These are phyloP conservation scores for Apophysomyces variabilis DNA, from an alignment of 371 early-diverging fungal genomes.

Conservation along the genomic window DNA sequence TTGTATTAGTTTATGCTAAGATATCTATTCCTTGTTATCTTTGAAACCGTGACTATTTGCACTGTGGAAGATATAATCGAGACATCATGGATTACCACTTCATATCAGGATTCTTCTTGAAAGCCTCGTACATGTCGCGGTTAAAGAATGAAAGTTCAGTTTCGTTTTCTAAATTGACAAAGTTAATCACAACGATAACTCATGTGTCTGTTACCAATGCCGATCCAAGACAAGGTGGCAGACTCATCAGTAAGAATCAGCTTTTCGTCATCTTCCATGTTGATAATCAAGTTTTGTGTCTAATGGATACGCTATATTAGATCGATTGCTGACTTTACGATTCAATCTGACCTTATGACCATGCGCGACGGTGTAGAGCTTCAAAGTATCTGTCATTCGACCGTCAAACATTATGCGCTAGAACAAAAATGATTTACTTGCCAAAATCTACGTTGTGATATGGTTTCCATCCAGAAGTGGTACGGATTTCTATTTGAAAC, in stretches of 20 bases:
- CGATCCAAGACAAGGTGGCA: slow-evolving; percentile 62
- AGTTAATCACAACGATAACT: neutral
- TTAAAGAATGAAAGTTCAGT: slow-evolving; percentile 88
- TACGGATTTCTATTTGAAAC: slow-evolving; percentile 58
- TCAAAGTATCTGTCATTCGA: slow-evolving; percentile 71
- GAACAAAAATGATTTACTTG: slow-evolving; percentile 26
- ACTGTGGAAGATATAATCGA: neutral
- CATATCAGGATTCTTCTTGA: slow-evolving; percentile 79
- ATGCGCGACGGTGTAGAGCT: slow-evolving; percentile 85
- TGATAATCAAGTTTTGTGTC: slow-evolving; percentile 85
- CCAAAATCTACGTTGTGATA: slow-evolving; percentile 71
- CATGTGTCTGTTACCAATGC: slow-evolving; percentile 56
- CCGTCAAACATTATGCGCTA: slow-evolving; percentile 4
- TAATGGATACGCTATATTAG: slow-evolving; percentile 16
- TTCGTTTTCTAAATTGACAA: slow-evolving; percentile 70
- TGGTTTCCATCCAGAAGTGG: slow-evolving; percentile 73
- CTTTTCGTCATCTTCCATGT: slow-evolving; percentile 78
- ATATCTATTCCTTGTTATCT: too few species aligned
- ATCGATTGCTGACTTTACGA: neutral
- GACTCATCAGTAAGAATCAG: slow-evolving; percentile 66
- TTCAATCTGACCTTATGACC: slow-evolving; percentile 71
- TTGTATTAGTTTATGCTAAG: too few species aligned
- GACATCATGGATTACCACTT: slow-evolving; percentile 63
- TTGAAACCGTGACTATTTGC: too few species aligned
- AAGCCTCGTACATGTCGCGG: slow-evolving; percentile 70